A percentile compares a stretch with the other conserved stretches of the same genome.
Conservation (phyloP, 345 rosid genomes). For the Murraya koenigii region DNA sequence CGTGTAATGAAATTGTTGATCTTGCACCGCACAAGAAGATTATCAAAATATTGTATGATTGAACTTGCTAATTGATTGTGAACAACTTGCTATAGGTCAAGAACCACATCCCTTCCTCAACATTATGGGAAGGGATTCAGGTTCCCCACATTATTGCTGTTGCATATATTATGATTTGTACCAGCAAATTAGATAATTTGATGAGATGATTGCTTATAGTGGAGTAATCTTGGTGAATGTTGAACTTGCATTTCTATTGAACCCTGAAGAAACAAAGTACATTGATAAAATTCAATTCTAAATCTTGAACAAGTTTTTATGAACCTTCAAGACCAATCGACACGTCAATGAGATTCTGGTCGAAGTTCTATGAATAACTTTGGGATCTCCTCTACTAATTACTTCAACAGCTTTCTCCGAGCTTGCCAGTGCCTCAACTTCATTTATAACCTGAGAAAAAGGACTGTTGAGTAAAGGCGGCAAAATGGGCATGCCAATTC, state of each 20-base stretch:
- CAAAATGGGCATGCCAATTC: neutral
- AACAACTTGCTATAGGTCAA: neutral
- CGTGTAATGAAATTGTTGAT: neutral
- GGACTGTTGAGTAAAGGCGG: neutral
- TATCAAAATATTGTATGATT: neutral
- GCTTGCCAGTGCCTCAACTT: neutral
- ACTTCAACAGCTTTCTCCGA: constrained; percentile 26
- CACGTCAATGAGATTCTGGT: constrained; percentile 72
- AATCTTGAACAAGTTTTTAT: constrained; percentile 62
- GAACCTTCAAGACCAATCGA: constrained; percentile 76
- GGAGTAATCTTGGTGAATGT: neutral
- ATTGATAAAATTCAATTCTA: constrained; percentile 27
- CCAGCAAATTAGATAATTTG: too few species aligned
- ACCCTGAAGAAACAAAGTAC: neutral
- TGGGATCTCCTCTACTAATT: constrained; percentile 22
- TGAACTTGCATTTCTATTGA: neutral
- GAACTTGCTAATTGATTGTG: too few species aligned
- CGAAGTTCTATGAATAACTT: constrained; percentile 40
- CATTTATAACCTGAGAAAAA: neutral
- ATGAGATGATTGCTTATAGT: neutral
- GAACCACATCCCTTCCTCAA: neutral
- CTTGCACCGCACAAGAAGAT: neutral
- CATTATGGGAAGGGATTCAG: neutral
- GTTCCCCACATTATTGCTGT: too few species aligned
- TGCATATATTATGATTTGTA: too few species aligned